Evolutionary conservation across 73 alveolate species (phyloP), one percentile per base, ranked within the genome.

Genomic region (Durusdinium trenchii): DNA sequence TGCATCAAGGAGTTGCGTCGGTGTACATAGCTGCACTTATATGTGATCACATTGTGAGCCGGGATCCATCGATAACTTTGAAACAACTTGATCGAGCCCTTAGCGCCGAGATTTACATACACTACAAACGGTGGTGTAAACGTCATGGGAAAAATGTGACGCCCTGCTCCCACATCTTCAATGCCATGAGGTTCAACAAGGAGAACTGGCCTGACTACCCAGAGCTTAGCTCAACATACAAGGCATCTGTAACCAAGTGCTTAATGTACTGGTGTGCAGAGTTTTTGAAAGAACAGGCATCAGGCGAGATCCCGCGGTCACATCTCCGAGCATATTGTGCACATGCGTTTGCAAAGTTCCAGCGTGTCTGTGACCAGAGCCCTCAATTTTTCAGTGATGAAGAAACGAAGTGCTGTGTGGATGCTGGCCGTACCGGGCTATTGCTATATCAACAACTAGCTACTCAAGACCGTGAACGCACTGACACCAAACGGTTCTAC

Each of bases 401-500:
- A 35, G 3, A 36, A n/a, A 40, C 94, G 10, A 9, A 16, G 6
- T 40, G 35, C 43, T 12, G 20, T 30, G 94, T 28, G 48, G 20
- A 32, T 76, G 14, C 5, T 36, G 94, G 42, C 43, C 78, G 79
- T 10, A 23, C 78, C 42, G 62, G 62, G 12, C 42, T 85, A 57
- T 40, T 85, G 12, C 9, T 52, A 14, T 85, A 85, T 57, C 94
- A 85, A 60, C 36, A 51, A 32, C 94, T 85, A 3, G 94, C 94
- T 35, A 40, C n/a, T 0, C 6, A 3, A 3, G 79, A 57, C 28
- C 36, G 42, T 7, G 38, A 43, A 4, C 32, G 51, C 3, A 26
- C 35, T 10, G 94, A 57, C 62, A 30, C n/a, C 45, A 76, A 46
- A 3, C 51, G 50, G 6, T 16, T 52, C 78, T 85, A 52, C 81